phyloP scores from a whole-genome alignment of 441 rosid species.

The Rhodomyrtus psidioides region DNA sequence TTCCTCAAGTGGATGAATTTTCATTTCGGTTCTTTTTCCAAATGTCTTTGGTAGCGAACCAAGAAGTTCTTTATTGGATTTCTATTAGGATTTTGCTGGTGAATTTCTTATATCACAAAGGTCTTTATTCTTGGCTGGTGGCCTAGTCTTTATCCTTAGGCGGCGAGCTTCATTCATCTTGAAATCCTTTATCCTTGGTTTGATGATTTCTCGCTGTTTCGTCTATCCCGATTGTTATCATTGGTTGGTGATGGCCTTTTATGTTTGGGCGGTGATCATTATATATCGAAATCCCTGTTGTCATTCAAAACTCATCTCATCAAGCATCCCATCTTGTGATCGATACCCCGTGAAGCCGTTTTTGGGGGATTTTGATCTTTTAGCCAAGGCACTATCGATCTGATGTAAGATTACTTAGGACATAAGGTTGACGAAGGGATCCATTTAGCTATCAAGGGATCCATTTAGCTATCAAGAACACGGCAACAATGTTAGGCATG shows the following conservation, averaged over 20 bases:
- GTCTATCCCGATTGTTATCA: too few species aligned
- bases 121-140: not conserved
- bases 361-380: too few species aligned
- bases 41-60: not conserved
- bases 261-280: not conserved
- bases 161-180: not conserved
- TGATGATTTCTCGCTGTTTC: too few species aligned
- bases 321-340: not conserved
- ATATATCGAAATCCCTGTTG: not conserved
- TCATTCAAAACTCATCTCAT: not conserved
- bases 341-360: too few species aligned
- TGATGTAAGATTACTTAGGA: too few species aligned
- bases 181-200: fast-evolving
- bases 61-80: not conserved
- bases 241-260: too few species aligned
- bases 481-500: too few species aligned
- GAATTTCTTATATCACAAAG: not conserved
- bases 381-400: too few species aligned
- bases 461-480: too few species aligned
- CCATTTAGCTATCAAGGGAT: too few species aligned
- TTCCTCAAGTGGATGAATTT: not conserved
- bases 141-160: not conserved
- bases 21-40: not conserved
- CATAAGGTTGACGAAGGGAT: too few species aligned
- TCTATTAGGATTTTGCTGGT: not conserved